Evolutionary conservation across 345 rosid species (phyloP).

Genomic region (rapeseed (Brassica napus)): DNA sequence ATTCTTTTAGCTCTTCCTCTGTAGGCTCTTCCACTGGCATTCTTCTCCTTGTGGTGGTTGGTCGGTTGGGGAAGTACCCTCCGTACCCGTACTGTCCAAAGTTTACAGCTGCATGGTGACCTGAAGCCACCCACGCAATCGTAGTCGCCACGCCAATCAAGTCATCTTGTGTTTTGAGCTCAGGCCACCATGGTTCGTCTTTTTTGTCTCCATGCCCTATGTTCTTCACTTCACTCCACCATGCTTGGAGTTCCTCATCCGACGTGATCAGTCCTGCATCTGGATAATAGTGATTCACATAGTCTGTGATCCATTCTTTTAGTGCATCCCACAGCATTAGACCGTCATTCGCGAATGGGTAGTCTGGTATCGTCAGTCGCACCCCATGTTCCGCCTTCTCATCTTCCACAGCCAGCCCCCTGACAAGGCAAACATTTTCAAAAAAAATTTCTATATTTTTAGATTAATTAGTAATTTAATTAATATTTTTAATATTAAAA

Average conservation of each 20-base stretch:
- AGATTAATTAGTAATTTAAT: neutral
- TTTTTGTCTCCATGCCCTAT: conserved; percentile 41
- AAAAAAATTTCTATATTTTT: too few species aligned
- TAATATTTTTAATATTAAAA: too few species aligned
- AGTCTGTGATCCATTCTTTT: conserved; percentile 40
- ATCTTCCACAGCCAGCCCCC: conserved; percentile 41
- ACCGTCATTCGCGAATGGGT: conserved; percentile 43
- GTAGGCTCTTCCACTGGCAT: conserved; percentile 39
- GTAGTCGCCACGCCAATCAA: conserved; percentile 31
- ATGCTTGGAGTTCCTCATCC: conserved; percentile 40
- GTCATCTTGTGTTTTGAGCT: conserved; percentile 36
- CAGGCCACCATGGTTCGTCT: conserved; percentile 47
- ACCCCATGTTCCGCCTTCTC: conserved; percentile 32
- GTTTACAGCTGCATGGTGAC: conserved; percentile 45
- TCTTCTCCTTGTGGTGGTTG: conserved; percentile 34
- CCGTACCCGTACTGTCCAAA: conserved; percentile 44
- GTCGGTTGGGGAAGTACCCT: conserved; percentile 44
- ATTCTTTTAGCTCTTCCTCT: conserved; percentile 31
- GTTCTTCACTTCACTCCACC: conserved; percentile 41
- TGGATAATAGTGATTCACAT: conserved; percentile 37
- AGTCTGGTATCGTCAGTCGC: conserved; percentile 36
- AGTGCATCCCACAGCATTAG: conserved; percentile 40
- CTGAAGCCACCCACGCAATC: conserved; percentile 43
- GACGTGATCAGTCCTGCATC: conserved; percentile 8
- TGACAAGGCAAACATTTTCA: neutral